Evolutionary conservation across 805 yeast genomes (phyloP), one percentile per base, ranked within the genome.

Genomic region (Ogataea sp.): DNA sequence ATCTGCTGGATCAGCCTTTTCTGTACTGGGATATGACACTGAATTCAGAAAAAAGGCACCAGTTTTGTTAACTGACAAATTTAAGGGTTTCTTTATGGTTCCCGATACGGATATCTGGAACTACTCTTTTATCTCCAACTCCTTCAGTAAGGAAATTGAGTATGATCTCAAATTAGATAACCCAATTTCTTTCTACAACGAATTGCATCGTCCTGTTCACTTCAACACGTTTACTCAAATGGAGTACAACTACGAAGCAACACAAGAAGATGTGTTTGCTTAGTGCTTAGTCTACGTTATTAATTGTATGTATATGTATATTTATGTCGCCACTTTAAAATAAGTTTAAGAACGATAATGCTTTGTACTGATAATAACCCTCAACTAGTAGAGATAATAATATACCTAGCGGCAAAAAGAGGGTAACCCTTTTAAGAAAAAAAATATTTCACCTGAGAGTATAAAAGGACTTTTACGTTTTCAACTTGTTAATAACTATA

Each of bases 91-190:
- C 46, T 89, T 86, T 59, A 56, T 86, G 59, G 94, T 87, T 1
- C 99, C 99, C 1, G 79, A 76, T 18, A 80, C 81, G 25, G 79
- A 77, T 41, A 56, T 87, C 24, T 93, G 99, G 99, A 93, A 93
- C 58, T 87, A 82, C 55, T 71, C 94, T 2, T 90, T 93, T 51
- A 72, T 86, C 63, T 93, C 96, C 2, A 80, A 93, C 1, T 75
- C 83, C 8, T 93, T 93, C 83, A 78, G 73, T 49, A 64, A 77
- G 5, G 71, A 72, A n/a, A 57, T 74, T 34, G 67, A 64, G 6
- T 86, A 72, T 50, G 77, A 67, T 13, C 55, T 88, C 57, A 85
- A 83, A 53, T 53, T 83, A 34, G 96, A 85, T 52, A 64, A 78
- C 15, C 99, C 99, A 2, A 50, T 82, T 28, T 76, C 83, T 6